Evolutionary conservation across 2,329 filamentous ascomycete species (phyloP), one percentile per base, ranked within the genome.

Genomic region (Hypoxylon sp.): DNA sequence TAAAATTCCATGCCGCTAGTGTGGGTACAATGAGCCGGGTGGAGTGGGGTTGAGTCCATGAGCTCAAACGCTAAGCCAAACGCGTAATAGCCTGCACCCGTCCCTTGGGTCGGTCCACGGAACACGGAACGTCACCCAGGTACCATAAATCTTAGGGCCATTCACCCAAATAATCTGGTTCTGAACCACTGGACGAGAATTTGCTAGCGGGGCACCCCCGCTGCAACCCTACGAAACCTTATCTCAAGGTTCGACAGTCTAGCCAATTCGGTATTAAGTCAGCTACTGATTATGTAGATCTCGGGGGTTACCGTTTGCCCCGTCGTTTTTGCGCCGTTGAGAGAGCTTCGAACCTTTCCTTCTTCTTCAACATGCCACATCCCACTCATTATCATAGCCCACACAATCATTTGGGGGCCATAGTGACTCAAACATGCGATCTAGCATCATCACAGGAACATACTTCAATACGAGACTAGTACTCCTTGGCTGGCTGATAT

Each of bases 141-240:
- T 30, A 46, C 28, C 13, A 17, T 21, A 23, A 23, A 56, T 28
- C 30, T 56, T 56, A 34, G 21, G 38, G 38, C 38, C 28, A 45
- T 17, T 56, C 30, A 62, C 46, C 46, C 46, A 36, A 52, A 52
- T 49, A 55, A 43, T 21, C 57, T 17, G 38, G 38, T 21, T 43
- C 38, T 43, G 38, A n/a, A n/a, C 38, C 17, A 21, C 38, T 43
- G 28, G 34, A 53, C 21, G 2, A 34, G 49, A 64, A 43, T 46
- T 46, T 48, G 36, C 46, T 55, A 36, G 36, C 19, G 57, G 60
- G 51, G 32, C 32, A 41, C 65, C 60, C 63, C 67, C 57, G 46
- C 67, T 59, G 60, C 51, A 68, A 68, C 68, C 61, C 65, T 65
- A 61, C 48, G 55, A 56, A 70, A 70, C 65, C 55, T 70, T 70